Conservation (phyloP, 495 filamentous ascomycete genomes). For the Stereocaulon alpinum region DNA sequence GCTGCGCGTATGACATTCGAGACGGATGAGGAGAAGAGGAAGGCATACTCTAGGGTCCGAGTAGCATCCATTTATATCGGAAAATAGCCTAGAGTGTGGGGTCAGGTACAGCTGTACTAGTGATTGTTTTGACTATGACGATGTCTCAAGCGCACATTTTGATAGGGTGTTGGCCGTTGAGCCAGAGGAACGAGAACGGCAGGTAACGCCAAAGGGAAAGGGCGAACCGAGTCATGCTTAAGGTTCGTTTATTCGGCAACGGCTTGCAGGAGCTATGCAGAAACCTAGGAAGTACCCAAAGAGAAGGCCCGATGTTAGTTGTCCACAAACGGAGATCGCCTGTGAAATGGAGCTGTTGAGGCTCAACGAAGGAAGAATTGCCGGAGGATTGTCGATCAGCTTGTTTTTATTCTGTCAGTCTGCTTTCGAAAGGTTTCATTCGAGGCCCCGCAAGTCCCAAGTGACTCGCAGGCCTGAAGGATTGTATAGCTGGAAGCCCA, state of each 20-base stretch:
- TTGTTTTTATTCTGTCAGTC: not conserved
- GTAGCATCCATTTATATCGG: slow-evolving; percentile 4
- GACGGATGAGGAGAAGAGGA: slow-evolving; percentile 8
- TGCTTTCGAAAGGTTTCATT: not conserved
- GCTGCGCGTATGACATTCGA: slow-evolving; percentile 4
- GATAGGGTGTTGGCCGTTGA: not conserved
- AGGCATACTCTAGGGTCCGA: slow-evolving; percentile 5
- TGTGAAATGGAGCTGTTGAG: not conserved
- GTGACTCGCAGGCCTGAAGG: not conserved
- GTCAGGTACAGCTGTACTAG: not conserved
- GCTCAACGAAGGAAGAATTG: not conserved
- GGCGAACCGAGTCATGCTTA: not conserved
- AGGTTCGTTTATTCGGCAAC: not conserved
- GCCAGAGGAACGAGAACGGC: not conserved
- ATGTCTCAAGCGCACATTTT: not conserved
- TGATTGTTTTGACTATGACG: slow-evolving; percentile 1
- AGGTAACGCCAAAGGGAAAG: not conserved
- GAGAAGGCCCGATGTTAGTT: not conserved
- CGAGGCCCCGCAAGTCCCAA: not conserved
- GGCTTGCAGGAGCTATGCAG: not conserved
- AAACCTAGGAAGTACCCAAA: not conserved
- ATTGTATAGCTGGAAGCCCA: not conserved
- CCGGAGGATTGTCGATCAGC: not conserved
- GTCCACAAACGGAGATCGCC: not conserved
- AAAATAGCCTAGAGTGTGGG: not conserved